A percentile compares a stretch with the other conserved stretches of the same genome.
Conservation (phyloP, 1,284 basidiomycete genomes). For the Papiliotrema nemorosa region DNA sequence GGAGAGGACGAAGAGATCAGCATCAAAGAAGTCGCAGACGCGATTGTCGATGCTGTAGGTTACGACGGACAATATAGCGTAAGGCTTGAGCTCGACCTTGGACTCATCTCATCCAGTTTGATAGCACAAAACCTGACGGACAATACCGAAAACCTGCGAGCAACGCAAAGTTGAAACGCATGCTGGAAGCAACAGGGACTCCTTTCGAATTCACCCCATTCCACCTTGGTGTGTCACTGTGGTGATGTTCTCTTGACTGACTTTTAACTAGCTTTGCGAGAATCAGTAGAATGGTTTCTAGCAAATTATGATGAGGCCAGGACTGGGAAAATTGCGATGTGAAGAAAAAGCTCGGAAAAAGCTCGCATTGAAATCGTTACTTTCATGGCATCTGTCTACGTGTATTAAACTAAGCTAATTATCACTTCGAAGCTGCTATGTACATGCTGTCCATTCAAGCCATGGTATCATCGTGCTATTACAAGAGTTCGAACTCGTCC, state of each 20-base stretch:
- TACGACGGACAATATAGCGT: slow-evolving; percentile 70
- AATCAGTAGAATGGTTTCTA: slow-evolving; percentile 74
- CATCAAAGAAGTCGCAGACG: slow-evolving; percentile 77
- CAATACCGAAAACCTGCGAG: slow-evolving; percentile 93
- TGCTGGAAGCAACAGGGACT: slow-evolving; percentile 55
- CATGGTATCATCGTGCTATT: no score
- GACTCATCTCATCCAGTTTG: slow-evolving; percentile 32
- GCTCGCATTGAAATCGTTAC: no score
- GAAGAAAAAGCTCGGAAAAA: no score
- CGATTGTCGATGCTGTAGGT: slow-evolving; percentile 72
- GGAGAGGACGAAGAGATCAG: slow-evolving; percentile 85
- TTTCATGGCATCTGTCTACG: no score
- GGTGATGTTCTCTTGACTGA: slow-evolving; percentile 2
- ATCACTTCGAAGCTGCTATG: no score
- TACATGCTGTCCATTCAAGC: no score
- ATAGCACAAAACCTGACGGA: slow-evolving; percentile 60
- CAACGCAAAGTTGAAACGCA: slow-evolving; percentile 70
- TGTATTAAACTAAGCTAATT: no score
- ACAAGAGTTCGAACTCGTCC: slow-evolving; percentile 1
- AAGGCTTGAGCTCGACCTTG: slow-evolving; percentile 21
- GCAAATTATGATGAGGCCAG: slow-evolving; percentile 61
- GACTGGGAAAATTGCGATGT: no score
- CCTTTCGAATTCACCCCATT: slow-evolving; percentile 83
- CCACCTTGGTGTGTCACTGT: slow-evolving; percentile 57
- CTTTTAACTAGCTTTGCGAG: slow-evolving; percentile 58